Evolutionary conservation across 352 stramenopile genomes (phyloP).

Genomic region (Pythium insidiosum): DNA sequence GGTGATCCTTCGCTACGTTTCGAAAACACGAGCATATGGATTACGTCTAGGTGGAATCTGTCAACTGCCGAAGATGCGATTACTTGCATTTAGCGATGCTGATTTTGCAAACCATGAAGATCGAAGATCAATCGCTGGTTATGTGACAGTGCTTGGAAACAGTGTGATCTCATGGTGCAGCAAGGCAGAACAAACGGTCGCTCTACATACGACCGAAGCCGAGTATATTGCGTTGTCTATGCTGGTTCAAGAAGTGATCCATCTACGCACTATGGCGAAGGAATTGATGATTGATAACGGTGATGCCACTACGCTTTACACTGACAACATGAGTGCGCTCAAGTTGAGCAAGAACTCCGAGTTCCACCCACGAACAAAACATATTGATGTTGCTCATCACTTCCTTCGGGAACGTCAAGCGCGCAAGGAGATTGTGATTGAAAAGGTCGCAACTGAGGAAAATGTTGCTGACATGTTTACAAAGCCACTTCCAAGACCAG

Average conservation of each 20-base stretch:
- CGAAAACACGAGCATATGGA: too few relatives aligned
- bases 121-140: constrained; percentile 11
- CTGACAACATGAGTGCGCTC: constrained; percentile 14
- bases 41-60: too few relatives aligned
- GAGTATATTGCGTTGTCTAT: constrained; percentile 14
- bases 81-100: constrained; percentile 10
- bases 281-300: constrained; percentile 9
- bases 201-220: constrained; percentile 13
- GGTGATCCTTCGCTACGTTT: too few relatives aligned
- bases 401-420: constrained; percentile 9
- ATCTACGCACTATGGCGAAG: constrained; percentile 15
- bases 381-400: constrained; percentile 16
- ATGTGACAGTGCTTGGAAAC: constrained; percentile 11
- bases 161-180: constrained; percentile 13
- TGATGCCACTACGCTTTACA: constrained; percentile 8
- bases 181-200: constrained; percentile 16
- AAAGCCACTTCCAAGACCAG: constrained; percentile 6
- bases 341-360: constrained; percentile 14
- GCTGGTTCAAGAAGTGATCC: constrained; percentile 14
- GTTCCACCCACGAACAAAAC: constrained; percentile 13
- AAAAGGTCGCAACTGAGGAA: constrained; percentile 7
- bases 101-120: constrained; percentile 17
- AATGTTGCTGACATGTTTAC: constrained; percentile 20
- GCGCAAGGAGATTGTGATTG: constrained; percentile 10
- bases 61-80: constrained; percentile 5